Evolutionary conservation across 179 eudicot species (phyloP), one percentile per base, ranked within the genome.

Genomic region (Beta lomatogona): DNA sequence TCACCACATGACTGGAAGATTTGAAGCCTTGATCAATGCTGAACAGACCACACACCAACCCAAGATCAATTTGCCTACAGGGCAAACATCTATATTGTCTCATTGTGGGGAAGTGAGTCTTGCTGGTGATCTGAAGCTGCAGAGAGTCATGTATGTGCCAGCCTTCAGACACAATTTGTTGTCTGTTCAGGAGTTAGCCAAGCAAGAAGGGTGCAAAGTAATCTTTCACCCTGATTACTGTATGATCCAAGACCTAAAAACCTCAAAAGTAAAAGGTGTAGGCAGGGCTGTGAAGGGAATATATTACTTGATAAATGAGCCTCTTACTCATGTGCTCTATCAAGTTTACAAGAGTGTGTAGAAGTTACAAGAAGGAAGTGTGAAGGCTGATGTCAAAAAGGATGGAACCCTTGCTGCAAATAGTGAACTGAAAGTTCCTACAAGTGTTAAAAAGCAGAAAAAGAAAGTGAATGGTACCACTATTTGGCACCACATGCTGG

Each of bases 1-100:
- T 7, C 41, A 78, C 18, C 81, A 78, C 6, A 78, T 78, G 73
- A 65, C 63, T 22, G 25, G 36, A 0, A 0, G 1, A 0, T 0
- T 18, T 0, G 1, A 16, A 0, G 4, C 0, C 0, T 4, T 65
- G 0, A 1, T 8, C 0, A 25, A 22, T 1, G 18, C n/a, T 0
- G 6, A 0, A 9, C 0, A 0, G 0, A 3, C 10, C 1, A 16
- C 1, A 0, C 18, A 25, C 1, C 10, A 11, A 4, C 21, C 22
- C 13, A 77, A 21, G 8, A 57, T 78, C 8, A 31, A 55, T 2
- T n/a, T 78, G 3, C 75, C 75, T 2, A 78, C 54, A 16, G 81
- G 81, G 0, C 19, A 31, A 5, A 1, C 6, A 1, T n/a, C 21
- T 0, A 8, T 0, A 2, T 36, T 78, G 2, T 54, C 52, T 36